These are phyloP conservation scores for Cyclotella sp. DNA, from an alignment of 108 stramenopile genomes.

Conservation along the genomic window DNA sequence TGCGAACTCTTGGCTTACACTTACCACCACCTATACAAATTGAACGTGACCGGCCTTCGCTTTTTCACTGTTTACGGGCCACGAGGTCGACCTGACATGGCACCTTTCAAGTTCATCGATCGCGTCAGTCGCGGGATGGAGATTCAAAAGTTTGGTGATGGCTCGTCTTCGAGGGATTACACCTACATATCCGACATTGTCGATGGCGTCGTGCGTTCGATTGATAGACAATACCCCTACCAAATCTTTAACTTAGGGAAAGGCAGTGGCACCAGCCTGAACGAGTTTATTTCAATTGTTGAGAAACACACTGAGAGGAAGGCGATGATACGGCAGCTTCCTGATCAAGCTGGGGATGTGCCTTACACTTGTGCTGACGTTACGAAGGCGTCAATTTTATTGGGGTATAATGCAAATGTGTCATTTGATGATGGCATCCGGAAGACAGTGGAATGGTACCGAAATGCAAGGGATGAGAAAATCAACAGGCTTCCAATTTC, in stretches of 20 bases:
- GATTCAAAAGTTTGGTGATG: slow-evolving; percentile 97
- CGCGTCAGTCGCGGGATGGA: slow-evolving; percentile 90
- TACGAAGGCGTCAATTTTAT: slow-evolving; percentile 82
- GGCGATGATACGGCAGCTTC: slow-evolving; percentile 87
- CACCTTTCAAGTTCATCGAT: slow-evolving; percentile 98
- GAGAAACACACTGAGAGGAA: slow-evolving; percentile 87
- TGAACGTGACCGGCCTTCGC: slow-evolving; percentile 93
- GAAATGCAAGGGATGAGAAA: slow-evolving; percentile 50
- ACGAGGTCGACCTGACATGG: slow-evolving; percentile 97
- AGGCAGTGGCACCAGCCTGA: slow-evolving; percentile 90
- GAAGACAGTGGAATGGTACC: slow-evolving; percentile 93
- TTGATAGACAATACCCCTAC: slow-evolving; percentile 94
- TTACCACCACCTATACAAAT: slow-evolving; percentile 95
- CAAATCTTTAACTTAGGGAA: slow-evolving; percentile 98
- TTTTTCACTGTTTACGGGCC: slow-evolving; percentile 99
- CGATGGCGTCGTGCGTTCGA: slow-evolving; percentile 92
- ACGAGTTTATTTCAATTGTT: slow-evolving; percentile 94
- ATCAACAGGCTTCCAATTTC: slow-evolving; percentile 55
- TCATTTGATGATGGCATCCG: slow-evolving; percentile 95
- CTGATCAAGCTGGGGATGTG: slow-evolving; percentile 99
- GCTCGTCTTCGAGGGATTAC: slow-evolving; percentile 93
- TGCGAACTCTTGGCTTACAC: slow-evolving; percentile 98
- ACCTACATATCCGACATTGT: slow-evolving; percentile 99
- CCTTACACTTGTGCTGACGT: slow-evolving; percentile 98
- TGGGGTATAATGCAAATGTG: slow-evolving; percentile 93